phyloP scores from a whole-genome alignment of 768 basidiomycete genomes.

The Rhodotorula paludigena region DNA sequence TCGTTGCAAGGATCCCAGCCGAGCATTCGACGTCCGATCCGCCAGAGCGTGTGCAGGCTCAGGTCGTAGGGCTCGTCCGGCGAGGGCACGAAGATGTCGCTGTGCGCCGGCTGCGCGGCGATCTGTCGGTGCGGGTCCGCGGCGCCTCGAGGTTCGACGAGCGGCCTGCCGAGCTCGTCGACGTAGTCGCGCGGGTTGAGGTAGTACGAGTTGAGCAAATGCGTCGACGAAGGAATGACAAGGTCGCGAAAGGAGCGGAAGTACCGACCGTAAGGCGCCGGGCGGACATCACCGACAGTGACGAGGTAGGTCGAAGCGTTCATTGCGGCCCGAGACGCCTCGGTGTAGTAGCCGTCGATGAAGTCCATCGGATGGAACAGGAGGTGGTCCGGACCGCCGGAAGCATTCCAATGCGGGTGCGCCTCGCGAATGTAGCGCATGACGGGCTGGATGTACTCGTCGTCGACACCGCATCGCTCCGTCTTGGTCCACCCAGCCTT shows the following conservation, averaged over 20 bases:
- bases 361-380: constrained; percentile 27
- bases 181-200: constrained; percentile 29
- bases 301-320: constrained; percentile 30
- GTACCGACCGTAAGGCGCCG: background rate
- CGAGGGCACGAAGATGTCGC: constrained; percentile 20
- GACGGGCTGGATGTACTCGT: constrained; percentile 20
- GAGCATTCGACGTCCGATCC: no score
- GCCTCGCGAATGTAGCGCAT: constrained; percentile 13
- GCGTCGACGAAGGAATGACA: constrained; percentile 29
- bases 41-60: background rate
- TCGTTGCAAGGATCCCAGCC: fast-evolving
- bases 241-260: constrained; percentile 21
- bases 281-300: constrained; percentile 27
- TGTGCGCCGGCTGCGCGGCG: background rate
- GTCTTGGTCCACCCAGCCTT: constrained; percentile 21
- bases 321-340: constrained; percentile 16
- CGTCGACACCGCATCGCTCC: constrained; percentile 23
- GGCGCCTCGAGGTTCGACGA: background rate
- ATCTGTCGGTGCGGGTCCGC: background rate
- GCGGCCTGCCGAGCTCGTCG: constrained; percentile 2
- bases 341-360: constrained; percentile 28
- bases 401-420: constrained; percentile 12
- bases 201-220: constrained; percentile 30
- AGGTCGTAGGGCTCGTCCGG: background rate
- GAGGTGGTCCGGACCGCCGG: constrained; percentile 26